Percentiles rank a stretch among this genome's conserved stretches.
phyloP scores from a whole-genome alignment of 169 alveolate genomes.

The Babesia sp. region DNA sequence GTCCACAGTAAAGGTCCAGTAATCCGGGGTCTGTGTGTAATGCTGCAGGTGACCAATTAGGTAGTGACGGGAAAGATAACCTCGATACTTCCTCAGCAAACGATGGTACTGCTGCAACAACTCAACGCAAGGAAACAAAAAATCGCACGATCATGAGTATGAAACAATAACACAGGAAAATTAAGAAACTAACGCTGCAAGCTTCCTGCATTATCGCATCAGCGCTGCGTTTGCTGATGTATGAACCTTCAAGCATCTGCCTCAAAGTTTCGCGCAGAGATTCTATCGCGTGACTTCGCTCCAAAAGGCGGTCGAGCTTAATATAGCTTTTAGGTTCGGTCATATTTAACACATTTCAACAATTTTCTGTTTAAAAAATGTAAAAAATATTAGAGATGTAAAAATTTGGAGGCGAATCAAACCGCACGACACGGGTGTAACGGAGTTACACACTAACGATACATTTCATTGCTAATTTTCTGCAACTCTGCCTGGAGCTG shows the following conservation, averaged over 20 bases:
- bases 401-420: neutral
- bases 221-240: constrained; percentile 48
- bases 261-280: constrained; percentile 55
- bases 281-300: constrained; percentile 29
- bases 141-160: neutral
- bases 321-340: neutral
- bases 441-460: constrained; percentile 4
- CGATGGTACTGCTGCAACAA: constrained; percentile 32
- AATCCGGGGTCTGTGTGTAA: constrained; percentile 2
- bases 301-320: constrained; percentile 23
- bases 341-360: neutral
- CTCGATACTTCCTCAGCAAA: neutral
- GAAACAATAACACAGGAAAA: too few species aligned
- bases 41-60: constrained; percentile 52
- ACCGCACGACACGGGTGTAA: neutral
- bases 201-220: constrained; percentile 51
- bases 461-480: neutral
- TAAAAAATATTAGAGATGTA: too few species aligned
- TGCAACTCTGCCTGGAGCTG: constrained; percentile 18
- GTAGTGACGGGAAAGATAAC: constrained; percentile 2
- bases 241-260: constrained; percentile 64
- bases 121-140: neutral
- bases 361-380: too few species aligned
- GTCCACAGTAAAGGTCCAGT: constrained; percentile 38
- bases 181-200: constrained; percentile 22